Conservation (phyloP, 495 filamentous ascomycete species). For the Physcia stellaris region DNA sequence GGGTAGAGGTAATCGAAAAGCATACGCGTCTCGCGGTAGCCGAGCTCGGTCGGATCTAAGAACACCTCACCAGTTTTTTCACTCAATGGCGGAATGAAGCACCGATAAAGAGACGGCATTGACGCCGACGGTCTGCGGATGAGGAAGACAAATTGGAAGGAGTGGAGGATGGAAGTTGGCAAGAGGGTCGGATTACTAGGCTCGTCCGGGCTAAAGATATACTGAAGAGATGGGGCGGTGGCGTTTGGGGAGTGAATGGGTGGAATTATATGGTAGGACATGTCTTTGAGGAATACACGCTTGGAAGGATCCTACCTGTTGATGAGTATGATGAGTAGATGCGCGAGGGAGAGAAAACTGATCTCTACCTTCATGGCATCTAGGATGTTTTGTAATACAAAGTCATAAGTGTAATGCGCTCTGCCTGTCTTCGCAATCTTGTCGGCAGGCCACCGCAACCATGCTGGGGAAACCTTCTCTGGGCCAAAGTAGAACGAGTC, state of each 20-base stretch:
- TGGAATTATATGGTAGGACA: conserved; percentile 4
- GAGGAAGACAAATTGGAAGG: conserved; percentile 6
- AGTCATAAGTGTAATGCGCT: not conserved
- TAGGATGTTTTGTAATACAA: not conserved
- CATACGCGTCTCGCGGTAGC: conserved; percentile 3
- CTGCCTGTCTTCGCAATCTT: not conserved
- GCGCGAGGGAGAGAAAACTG: not conserved
- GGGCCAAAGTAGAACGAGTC: conserved; percentile 9
- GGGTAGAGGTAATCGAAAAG: conserved; percentile 6
- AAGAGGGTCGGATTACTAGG: conserved; percentile 4
- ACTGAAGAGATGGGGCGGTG: conserved; percentile 3
- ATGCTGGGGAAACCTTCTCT: conserved; percentile 1
- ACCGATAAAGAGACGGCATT: conserved; percentile 6
- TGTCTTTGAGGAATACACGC: conserved; percentile 8
- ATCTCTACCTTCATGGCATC: not conserved
- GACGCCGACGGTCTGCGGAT: conserved; percentile 1
- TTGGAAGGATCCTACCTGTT: conserved; percentile 1
- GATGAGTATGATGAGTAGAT: not conserved
- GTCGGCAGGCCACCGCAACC: not conserved
- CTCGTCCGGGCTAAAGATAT: not conserved
- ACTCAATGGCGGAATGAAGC: conserved; percentile 4
- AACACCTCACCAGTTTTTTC: not conserved
- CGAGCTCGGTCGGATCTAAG: conserved; percentile 1
- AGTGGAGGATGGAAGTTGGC: conserved; percentile 1
- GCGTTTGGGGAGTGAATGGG: not conserved